phyloP scores from a whole-genome alignment of 352 stramenopile genomes.

The Blastocystis sp. region DNA sequence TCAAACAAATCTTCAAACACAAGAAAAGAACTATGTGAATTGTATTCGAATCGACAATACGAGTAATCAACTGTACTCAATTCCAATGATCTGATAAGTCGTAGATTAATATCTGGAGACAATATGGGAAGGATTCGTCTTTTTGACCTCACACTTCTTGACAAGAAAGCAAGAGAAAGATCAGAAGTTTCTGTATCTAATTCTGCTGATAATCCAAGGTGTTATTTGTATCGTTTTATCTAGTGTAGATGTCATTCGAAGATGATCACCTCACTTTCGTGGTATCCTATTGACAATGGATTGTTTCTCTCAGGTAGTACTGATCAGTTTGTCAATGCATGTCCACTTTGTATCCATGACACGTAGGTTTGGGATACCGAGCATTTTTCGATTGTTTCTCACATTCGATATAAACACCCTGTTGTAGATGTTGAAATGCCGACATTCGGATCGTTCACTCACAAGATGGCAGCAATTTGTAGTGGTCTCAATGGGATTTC shows the following conservation, averaged over 20 bases:
- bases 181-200: slow-evolving; percentile 15
- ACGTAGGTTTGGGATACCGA: slow-evolving; percentile 37
- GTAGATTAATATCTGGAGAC: slow-evolving; percentile 47
- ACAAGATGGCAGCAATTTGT: slow-evolving; percentile 33
- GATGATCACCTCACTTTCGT: slow-evolving; percentile 32
- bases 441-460: neutral
- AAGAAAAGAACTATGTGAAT: slow-evolving; percentile 31
- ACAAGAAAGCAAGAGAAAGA: neutral
- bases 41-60: slow-evolving; percentile 29
- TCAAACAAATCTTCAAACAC: neutral
- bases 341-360: neutral
- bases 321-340: slow-evolving; percentile 23
- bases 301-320: slow-evolving; percentile 18
- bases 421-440: slow-evolving; percentile 44
- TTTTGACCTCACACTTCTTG: slow-evolving; percentile 31
- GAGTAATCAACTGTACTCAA: slow-evolving; percentile 22
- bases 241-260: slow-evolving; percentile 25
- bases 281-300: slow-evolving; percentile 36
- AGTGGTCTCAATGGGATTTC: neutral
- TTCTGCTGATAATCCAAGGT: neutral
- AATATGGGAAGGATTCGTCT: slow-evolving; percentile 41
- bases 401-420: slow-evolving; percentile 8
- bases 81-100: neutral
- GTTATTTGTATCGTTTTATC: neutral
- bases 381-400: slow-evolving; percentile 1